These are phyloP conservation scores for Hapsidospora chrysogenum DNA, from an alignment of 495 filamentous ascomycete genomes.

Conservation along the genomic window DNA sequence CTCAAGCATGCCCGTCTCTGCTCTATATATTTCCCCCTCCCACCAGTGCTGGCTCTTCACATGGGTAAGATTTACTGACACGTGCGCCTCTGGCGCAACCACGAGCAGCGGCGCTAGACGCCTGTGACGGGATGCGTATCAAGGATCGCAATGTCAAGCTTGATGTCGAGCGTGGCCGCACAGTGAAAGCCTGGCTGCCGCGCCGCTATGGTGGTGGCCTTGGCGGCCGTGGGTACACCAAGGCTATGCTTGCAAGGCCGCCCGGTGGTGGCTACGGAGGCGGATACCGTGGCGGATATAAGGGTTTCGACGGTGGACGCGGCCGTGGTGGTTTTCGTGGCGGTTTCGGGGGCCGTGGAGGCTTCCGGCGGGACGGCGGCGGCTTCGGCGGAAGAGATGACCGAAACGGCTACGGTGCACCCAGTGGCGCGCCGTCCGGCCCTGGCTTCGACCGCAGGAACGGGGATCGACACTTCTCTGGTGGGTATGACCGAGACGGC, in stretches of 20 bases:
- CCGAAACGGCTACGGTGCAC: constrained; percentile 31
- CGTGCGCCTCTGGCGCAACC: constrained; percentile 35
- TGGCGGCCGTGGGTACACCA: constrained; percentile 86
- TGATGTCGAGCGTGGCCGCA: constrained; percentile 91
- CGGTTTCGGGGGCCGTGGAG: constrained; percentile 38
- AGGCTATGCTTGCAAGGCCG: constrained; percentile 58
- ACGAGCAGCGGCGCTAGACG: constrained; percentile 39
- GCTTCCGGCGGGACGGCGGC: constrained; percentile 37
- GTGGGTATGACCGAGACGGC: constrained; percentile 42
- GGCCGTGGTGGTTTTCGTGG: constrained; percentile 45
- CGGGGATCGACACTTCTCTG: constrained; percentile 27
- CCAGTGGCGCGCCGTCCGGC: constrained; percentile 65
- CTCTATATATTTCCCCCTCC: constrained; percentile 7
- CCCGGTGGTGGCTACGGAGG: constrained; percentile 45
- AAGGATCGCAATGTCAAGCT: constrained; percentile 84
- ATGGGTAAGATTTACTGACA: constrained; percentile 40
- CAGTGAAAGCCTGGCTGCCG: constrained; percentile 87
- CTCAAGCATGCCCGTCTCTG: constrained; percentile 39
- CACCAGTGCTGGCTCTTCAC: constrained; percentile 6
- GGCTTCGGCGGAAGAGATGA: constrained; percentile 15
- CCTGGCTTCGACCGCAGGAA: constrained; percentile 44
- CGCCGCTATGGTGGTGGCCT: constrained; percentile 83
- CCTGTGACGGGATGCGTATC: constrained; percentile 74
- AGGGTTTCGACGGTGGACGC: constrained; percentile 35
- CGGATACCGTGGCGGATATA: constrained; percentile 37